phyloP scores from a whole-genome alignment of 768 basidiomycete genomes.

The Lactarius indigo region DNA sequence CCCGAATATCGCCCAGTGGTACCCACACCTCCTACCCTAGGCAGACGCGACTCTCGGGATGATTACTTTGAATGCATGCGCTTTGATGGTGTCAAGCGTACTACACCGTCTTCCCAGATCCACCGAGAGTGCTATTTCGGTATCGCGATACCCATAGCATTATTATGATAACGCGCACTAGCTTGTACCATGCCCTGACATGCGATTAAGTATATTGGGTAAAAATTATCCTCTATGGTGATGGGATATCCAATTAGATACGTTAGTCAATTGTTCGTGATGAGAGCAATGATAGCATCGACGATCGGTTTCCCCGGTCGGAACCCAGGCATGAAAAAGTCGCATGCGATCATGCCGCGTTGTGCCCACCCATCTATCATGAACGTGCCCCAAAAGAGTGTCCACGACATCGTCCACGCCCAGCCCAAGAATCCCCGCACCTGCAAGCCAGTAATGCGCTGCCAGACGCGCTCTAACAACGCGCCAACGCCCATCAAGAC shows the following conservation, averaged over 20 bases:
- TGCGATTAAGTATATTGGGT: not conserved
- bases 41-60: no score
- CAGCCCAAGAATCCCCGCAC: conserved; percentile 49
- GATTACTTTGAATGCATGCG: no score
- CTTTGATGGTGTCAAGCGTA: no score
- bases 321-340: not conserved
- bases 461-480: conserved; percentile 48
- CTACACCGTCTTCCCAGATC: no score
- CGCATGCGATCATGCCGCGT: conserved; percentile 13
- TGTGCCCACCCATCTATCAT: conserved; percentile 19
- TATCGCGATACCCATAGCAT: not conserved
- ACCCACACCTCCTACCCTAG: no score
- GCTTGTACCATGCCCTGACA: not conserved
- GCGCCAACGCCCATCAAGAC: conserved; percentile 54
- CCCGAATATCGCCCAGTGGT: no score
- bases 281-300: not conserved
- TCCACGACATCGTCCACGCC: conserved; percentile 52
- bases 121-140: no score
- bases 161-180: not conserved
- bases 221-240: not conserved
- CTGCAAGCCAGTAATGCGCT: conserved; percentile 38
- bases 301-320: conserved; percentile 14
- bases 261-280: not conserved
- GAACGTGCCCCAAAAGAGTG: conserved; percentile 39
- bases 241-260: not conserved